A percentile compares a stretch with the other conserved stretches of the same genome.
These are phyloP conservation scores for Sporobolomyces phaffii DNA, from an alignment of 768 basidiomycete genomes.

Conservation along the genomic window DNA sequence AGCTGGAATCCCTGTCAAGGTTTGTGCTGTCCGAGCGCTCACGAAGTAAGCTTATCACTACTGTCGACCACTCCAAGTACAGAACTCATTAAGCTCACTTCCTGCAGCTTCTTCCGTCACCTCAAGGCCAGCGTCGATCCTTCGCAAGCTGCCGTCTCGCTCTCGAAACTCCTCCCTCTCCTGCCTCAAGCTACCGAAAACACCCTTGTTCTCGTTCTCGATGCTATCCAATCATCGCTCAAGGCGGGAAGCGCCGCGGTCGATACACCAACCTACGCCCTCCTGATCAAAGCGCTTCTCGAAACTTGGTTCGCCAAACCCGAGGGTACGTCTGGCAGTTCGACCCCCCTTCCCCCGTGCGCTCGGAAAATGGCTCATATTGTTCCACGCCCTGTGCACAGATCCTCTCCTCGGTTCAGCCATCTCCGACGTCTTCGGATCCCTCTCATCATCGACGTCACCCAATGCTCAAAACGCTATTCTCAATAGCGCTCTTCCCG, in stretches of 20 bases:
- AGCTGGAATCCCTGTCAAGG: conserved; percentile 77
- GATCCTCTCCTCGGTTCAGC: conserved; percentile 87
- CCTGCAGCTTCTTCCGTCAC: conserved; percentile 49
- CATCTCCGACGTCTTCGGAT: conserved; percentile 69
- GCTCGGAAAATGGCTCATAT: too few species aligned
- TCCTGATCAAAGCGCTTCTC: conserved; percentile 61
- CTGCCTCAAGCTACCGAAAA: conserved; percentile 74
- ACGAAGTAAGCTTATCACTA: conserved; percentile 63
- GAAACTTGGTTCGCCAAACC: conserved; percentile 81
- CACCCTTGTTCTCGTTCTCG: conserved; percentile 77
- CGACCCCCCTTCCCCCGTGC: too few species aligned
- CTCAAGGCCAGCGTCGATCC: conserved; percentile 54
- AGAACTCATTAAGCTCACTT: conserved; percentile 9
- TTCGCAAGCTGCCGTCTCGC: conserved; percentile 64
- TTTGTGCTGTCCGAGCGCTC: conserved; percentile 87
- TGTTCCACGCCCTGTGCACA: conserved; percentile 44
- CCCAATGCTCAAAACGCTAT: conserved; percentile 65
- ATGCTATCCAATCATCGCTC: conserved; percentile 72
- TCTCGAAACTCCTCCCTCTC: conserved; percentile 76
- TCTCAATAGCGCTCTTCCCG: conserved; percentile 66
- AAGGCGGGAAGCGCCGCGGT: conserved; percentile 59
- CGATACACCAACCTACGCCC: conserved; percentile 54
- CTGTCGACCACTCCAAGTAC: background rate
- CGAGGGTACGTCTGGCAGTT: conserved; percentile 57
- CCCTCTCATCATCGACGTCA: conserved; percentile 60